A percentile compares a stretch with the other conserved stretches of the same genome.
Evolutionary conservation across 257 asterid species (phyloP).

Genomic region (Haberlea rhodopensis): DNA sequence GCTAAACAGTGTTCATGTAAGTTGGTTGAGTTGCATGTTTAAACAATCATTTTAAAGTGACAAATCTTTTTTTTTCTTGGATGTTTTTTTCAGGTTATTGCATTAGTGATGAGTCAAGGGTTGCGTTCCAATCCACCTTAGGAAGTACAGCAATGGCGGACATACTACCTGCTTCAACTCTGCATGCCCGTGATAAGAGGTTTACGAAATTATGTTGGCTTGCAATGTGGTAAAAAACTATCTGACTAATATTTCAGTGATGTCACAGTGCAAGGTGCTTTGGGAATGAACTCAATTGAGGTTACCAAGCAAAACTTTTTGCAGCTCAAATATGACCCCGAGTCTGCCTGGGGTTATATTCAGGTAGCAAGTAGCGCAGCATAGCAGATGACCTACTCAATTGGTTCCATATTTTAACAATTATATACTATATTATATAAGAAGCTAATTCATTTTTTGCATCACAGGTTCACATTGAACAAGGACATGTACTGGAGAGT

Average conservation of each 20-base stretch:
- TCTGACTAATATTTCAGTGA: constrained; percentile 66
- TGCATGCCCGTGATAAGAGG: constrained; percentile 85
- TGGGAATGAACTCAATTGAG: constrained; percentile 64
- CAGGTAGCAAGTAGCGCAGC: constrained; percentile 49
- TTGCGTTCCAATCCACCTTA: constrained; percentile 89
- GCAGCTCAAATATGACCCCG: constrained; percentile 81
- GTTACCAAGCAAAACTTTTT: constrained; percentile 66
- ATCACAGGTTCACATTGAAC: constrained; percentile 92
- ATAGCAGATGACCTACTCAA: not conserved
- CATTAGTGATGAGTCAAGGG: constrained; percentile 99
- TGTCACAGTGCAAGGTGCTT: constrained; percentile 84
- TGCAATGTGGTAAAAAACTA: constrained; percentile 22
- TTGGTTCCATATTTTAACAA: constrained; percentile 1
- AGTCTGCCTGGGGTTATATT: constrained; percentile 80
- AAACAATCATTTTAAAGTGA: not conserved
- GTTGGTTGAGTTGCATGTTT: constrained; percentile 7
- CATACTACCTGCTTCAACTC: constrained; percentile 64
- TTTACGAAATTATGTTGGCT: constrained; percentile 26
- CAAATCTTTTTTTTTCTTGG: constrained; percentile 15
- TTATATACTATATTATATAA: constrained; percentile 9
- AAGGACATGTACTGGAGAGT: constrained; percentile 97
- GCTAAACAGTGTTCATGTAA: not conserved
- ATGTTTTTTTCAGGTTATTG: constrained; percentile 58
- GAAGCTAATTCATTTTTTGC: constrained; percentile 25
- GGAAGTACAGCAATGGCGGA: constrained; percentile 99